phyloP scores from a whole-genome alignment of 1,284 basidiomycete genomes.

The Xerocomus nothofagi region DNA sequence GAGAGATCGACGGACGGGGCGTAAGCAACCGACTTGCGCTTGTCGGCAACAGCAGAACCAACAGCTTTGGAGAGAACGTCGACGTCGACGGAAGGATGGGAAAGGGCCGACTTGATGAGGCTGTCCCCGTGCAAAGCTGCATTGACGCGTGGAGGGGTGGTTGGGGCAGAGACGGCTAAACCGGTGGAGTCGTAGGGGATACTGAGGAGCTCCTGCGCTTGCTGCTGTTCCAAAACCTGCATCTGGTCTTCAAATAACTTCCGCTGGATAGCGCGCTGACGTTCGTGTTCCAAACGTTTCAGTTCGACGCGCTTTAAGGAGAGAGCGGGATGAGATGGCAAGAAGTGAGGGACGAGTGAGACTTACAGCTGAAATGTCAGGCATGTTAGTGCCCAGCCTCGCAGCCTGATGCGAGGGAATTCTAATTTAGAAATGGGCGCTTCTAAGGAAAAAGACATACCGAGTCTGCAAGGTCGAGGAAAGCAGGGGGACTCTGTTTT shows the following conservation, averaged over 20 bases:
- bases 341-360: not conserved
- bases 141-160: constrained; percentile 77
- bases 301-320: constrained; percentile 74
- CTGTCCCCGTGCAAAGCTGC: constrained; percentile 56
- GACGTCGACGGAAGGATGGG: constrained; percentile 53
- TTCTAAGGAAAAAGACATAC: constrained; percentile 47
- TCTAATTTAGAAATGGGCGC: constrained; percentile 22
- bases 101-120: constrained; percentile 44
- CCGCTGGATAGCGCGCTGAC: constrained; percentile 81
- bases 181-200: constrained; percentile 62
- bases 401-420: constrained; percentile 54
- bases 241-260: constrained; percentile 93
- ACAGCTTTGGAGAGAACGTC: constrained; percentile 65
- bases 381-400: constrained; percentile 79
- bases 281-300: constrained; percentile 89
- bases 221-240: constrained; percentile 87
- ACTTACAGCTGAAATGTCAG: constrained; percentile 77
- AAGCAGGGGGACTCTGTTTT: constrained; percentile 84
- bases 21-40: constrained; percentile 84
- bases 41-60: constrained; percentile 63
- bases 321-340: constrained; percentile 5
- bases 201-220: constrained; percentile 78
- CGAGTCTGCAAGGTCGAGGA: constrained; percentile 87
- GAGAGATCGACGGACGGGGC: constrained; percentile 72
- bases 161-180: constrained; percentile 78